phyloP scores from a whole-genome alignment of 2,329 filamentous ascomycete species.

The Drechslerella coelobrocha region DNA sequence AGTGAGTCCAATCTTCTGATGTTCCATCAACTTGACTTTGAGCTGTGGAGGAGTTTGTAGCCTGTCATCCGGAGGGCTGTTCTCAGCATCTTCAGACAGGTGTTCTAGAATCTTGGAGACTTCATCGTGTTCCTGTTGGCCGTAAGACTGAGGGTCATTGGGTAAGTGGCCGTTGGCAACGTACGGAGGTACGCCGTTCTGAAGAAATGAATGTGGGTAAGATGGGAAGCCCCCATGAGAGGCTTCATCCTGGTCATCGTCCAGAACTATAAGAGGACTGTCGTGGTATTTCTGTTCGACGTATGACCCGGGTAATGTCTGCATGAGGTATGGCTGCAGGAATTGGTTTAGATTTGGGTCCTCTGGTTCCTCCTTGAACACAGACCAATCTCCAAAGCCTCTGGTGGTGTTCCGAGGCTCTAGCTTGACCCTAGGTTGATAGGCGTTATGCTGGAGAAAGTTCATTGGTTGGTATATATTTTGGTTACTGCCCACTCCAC shows the following conservation, averaged over 20 bases:
- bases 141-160: not conserved
- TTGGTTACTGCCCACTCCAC: not conserved
- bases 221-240: slow-evolving; percentile 1
- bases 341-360: not conserved
- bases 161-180: not conserved
- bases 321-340: not conserved
- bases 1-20: slow-evolving; percentile 77
- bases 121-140: slow-evolving; percentile 16
- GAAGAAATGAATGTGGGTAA: not conserved
- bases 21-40: slow-evolving; percentile 73
- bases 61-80: slow-evolving; percentile 66
- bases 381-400: slow-evolving; percentile 16
- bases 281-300: not conserved
- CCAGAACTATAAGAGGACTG: slow-evolving; percentile 17
- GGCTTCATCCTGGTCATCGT: slow-evolving; percentile 7
- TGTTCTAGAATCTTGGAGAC: slow-evolving; percentile 51
- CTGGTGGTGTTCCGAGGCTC: slow-evolving; percentile 5
- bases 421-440: slow-evolving; percentile 15
- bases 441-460: not conserved
- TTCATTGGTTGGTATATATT: not conserved
- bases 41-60: slow-evolving; percentile 74
- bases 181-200: not conserved
- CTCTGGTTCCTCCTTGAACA: not conserved
- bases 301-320: too few species aligned
- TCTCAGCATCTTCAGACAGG: slow-evolving; percentile 55